phyloP scores from a whole-genome alignment of 768 basidiomycete species.

The Amanita rubescens region DNA sequence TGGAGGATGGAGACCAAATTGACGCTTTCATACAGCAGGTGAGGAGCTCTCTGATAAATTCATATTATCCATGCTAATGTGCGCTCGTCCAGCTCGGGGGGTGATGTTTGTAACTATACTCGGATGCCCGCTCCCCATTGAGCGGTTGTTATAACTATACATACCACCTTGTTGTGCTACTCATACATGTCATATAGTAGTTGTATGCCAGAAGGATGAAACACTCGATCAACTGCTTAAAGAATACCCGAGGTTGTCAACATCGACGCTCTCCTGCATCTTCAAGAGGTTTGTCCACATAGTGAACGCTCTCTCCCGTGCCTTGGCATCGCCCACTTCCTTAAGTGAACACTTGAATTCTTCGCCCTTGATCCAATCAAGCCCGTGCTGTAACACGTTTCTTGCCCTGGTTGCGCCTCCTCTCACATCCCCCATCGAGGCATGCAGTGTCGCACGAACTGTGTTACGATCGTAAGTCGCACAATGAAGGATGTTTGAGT shows the following conservation, averaged over 20 bases:
- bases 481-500: constrained; percentile 72
- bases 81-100: not conserved
- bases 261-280: constrained; percentile 38
- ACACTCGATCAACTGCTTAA: constrained; percentile 22
- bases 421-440: constrained; percentile 52
- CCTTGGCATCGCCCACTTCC: constrained; percentile 4
- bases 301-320: constrained; percentile 27
- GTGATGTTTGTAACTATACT: not conserved
- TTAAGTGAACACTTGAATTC: constrained; percentile 40
- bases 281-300: constrained; percentile 56
- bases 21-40: constrained; percentile 57
- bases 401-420: constrained; percentile 59
- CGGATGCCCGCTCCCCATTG: too few relatives aligned
- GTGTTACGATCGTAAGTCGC: constrained; percentile 47
- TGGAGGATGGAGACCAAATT: constrained; percentile 60
- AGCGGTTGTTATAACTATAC: not conserved
- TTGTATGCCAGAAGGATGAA: not conserved
- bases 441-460: constrained; percentile 63
- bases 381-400: constrained; percentile 69
- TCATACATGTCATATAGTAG: constrained; percentile 1
- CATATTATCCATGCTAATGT: not conserved
- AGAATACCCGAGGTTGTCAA: constrained; percentile 47
- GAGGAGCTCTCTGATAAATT: constrained; percentile 9
- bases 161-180: not conserved
- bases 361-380: constrained; percentile 59